Base-by-base conservation (phyloP, 2,329 filamentous ascomycete genomes). In the Ophiocordyceps camponoti-leonardi region DNA sequence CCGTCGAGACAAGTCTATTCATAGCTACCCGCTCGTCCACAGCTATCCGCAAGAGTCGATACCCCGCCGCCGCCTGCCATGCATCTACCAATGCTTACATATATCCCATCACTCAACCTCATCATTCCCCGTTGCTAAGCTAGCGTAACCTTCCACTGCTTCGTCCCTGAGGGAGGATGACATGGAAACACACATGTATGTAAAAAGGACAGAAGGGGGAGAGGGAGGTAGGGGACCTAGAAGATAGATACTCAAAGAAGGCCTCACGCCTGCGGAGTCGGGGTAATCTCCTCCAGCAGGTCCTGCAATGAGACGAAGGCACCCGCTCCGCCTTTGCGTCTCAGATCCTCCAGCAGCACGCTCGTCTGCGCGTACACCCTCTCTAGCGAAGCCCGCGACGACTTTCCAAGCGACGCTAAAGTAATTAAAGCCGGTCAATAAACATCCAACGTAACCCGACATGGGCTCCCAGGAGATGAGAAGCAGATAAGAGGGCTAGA, bases 371-470 rank as follows among this genome's bases (percentile, higher is more conserved):
- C 83, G 57, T 84, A 87, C 6, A 95, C 61, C 49, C 79, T 81
- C 61, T 96, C 90, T 28, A 98, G 64, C 1, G 87, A 85, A 2
- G 92, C 85, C 5, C 81, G 79, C 3, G 86, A 87, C 0, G 86
- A 90, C 64, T 94, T 93, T 44, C 92, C 92, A 3, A 95, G 71
- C 1, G 86, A 93, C 40, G 86, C 90, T 95, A 44, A 28, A 28
- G 26, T 11, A 28, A 28, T 11, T 8, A 8, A 28, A 28, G 26
- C 6, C 7, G 26, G 26, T 28, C 26, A 28, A 28, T 28, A 6
- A 6, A 28, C 7, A 10, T 10, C 26, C 6, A 11, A 28, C 26
- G 10, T 28, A 28, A 8, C 26, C 26, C 37, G 35, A 20, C 6
- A 6, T 30, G 22, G 35, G 45, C 59, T 54, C 58, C 56, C 16